Evolutionary conservation across 2,329 filamentous ascomycete genomes (phyloP), one percentile per base, ranked within the genome.

Genomic region (Pyricularia grisea): DNA sequence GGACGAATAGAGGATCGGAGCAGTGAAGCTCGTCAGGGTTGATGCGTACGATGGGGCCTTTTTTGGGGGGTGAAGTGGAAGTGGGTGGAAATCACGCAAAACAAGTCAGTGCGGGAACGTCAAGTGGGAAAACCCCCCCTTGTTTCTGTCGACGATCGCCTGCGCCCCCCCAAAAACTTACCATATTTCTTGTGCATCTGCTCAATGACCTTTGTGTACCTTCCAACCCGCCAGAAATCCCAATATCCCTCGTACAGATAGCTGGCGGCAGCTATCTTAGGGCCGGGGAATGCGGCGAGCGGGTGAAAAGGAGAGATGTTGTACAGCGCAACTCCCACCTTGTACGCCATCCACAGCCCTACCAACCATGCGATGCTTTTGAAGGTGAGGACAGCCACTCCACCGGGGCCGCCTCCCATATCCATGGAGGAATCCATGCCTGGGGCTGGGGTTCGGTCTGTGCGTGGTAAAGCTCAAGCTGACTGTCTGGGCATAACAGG

Each of bases 291-390:
- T 10, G 72, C 72, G 69, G 72, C 73, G 27, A 81, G 70, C 1
- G 79, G 80, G 67, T 81, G 80, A 20, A 81, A 70, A 2, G 79
- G 77, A 2, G 79, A 81, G 66, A 81, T 71, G 68, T 81, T 80
- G 72, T 80, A 80, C 1, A 76, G 20, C 0, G 73, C 74, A 14
- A 74, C 66, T 9, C 74, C 14, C 5, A 78, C 4, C 10, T 75
- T 72, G 70, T 79, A 80, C 0, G 65, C 69, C 14, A 78, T 20
- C 75, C 76, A 79, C 1, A 74, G 4, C 10, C 71, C 71, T 6
- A 74, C 4, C 0, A 78, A 61, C 30, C 72, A 67, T n/a, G 71
- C n/a, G 20, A 73, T 6, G 6, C 60, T 33, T 17, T 67, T 67
- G n/a, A 58, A 50, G 10, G 67, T 61, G 30, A 68, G 55, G n/a